These are phyloP conservation scores for Claviceps monticola DNA, from an alignment of 2,329 filamentous ascomycete species.

Conservation along the genomic window DNA sequence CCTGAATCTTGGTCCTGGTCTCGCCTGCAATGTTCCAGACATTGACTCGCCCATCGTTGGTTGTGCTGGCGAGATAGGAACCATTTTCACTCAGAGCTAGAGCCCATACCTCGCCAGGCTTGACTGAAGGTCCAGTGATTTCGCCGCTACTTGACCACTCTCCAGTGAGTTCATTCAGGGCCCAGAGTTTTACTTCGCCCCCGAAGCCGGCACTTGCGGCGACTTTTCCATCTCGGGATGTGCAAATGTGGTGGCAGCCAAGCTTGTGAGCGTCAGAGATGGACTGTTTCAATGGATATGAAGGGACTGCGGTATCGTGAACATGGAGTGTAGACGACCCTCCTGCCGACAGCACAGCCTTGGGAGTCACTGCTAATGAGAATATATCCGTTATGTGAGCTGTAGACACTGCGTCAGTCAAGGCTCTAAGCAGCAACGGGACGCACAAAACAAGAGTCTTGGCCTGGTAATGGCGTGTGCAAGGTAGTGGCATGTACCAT, in stretches of 20 bases:
- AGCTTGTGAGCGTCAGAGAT: slow-evolving; percentile 70
- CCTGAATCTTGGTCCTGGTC: slow-evolving; percentile 50
- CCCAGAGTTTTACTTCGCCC: slow-evolving; percentile 80
- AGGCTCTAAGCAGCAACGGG: neutral
- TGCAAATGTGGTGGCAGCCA: slow-evolving; percentile 80
- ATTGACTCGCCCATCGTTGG: slow-evolving; percentile 75
- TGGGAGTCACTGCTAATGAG: slow-evolving; percentile 61
- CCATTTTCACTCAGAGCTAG: slow-evolving; percentile 76
- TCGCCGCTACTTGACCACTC: slow-evolving; percentile 33
- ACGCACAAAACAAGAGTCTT: neutral
- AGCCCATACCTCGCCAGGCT: slow-evolving; percentile 71
- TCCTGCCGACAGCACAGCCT: slow-evolving; percentile 66
- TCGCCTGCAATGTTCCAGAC: slow-evolving; percentile 62
- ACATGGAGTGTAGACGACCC: slow-evolving; percentile 73
- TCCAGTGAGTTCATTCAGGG: slow-evolving; percentile 39
- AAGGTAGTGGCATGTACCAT: slow-evolving; percentile 41
- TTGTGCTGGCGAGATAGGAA: slow-evolving; percentile 71
- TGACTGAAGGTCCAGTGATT: slow-evolving; percentile 30
- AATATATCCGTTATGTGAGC: slow-evolving; percentile 79
- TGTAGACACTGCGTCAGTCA: slow-evolving; percentile 20
- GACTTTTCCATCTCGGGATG: slow-evolving; percentile 51
- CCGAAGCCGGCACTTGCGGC: slow-evolving; percentile 81
- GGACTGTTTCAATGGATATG: slow-evolving; percentile 67
- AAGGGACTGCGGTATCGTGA: slow-evolving; percentile 56
- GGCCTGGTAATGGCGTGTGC: slow-evolving; percentile 12